A percentile compares a stretch with the other conserved stretches of the same genome.
Conservation (phyloP, 2,329 filamentous ascomycete genomes). For the Capronia coronata region DNA sequence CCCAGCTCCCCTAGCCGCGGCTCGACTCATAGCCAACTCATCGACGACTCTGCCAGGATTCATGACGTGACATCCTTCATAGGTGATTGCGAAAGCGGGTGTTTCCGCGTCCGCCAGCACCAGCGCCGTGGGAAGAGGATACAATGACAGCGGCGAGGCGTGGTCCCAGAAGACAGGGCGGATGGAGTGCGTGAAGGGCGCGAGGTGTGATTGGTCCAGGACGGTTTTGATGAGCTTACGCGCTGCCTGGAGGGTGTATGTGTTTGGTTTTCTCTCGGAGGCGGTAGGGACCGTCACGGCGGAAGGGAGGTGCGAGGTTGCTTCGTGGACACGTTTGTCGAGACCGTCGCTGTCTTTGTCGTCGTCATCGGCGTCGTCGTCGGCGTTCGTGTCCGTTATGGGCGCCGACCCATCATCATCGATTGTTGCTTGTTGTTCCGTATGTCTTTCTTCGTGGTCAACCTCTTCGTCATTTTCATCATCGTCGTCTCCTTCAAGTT, state of each 20-base stretch:
- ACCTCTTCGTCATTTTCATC: too few relatives aligned
- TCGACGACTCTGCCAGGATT: conserved; percentile 73
- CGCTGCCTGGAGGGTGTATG: conserved; percentile 43
- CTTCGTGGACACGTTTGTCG: conserved; percentile 22
- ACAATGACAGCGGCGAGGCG: conserved; percentile 67
- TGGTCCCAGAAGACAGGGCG: conserved; percentile 90
- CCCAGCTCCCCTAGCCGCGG: conserved; percentile 29
- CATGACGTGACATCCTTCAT: conserved; percentile 92
- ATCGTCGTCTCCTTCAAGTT: conserved; percentile 33
- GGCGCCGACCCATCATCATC: conserved; percentile 7
- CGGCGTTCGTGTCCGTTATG: conserved; percentile 30
- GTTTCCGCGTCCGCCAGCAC: conserved; percentile 76
- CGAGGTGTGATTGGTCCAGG: conserved; percentile 81
- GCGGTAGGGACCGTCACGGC: conserved; percentile 4
- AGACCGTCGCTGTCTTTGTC: conserved; percentile 9
- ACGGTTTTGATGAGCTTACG: conserved; percentile 83
- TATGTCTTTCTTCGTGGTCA: too few relatives aligned
- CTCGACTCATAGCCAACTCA: conserved; percentile 43
- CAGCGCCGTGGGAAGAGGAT: conserved; percentile 79
- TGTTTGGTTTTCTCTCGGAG: conserved; percentile 16
- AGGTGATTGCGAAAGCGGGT: conserved; percentile 77
- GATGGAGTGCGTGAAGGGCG: conserved; percentile 72
- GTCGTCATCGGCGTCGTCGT: conserved; percentile 30
- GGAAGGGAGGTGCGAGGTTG: conserved; percentile 26
- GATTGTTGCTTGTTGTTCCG: conserved; percentile 23